Evolutionary conservation across 1,139 yeast genomes (phyloP), one percentile per base, ranked within the genome.

Genomic region (Saccharomyces pastorianus): DNA sequence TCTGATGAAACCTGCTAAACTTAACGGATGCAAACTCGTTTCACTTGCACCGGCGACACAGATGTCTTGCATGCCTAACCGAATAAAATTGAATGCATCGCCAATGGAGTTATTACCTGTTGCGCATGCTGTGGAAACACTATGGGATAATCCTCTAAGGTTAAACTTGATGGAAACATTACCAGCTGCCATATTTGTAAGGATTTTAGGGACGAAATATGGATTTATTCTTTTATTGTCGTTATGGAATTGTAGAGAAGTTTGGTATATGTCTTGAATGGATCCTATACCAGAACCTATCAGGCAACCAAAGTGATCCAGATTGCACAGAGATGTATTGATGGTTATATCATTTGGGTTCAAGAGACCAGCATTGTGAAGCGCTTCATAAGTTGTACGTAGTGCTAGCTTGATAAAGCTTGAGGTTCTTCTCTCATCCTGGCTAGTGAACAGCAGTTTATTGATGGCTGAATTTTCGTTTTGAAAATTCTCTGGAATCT

Each of bases 271-370:
- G 59, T 91, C 97, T 29, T 84, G 85, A 53, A 93, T 78, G 2
- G 96, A 88, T 0, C 98, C 99, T 54, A 93, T 88, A 0, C 98
- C 96, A 2, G 96, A 85, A 0, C 99, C 99, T 3, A 93, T 81
- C 29, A 93, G 85, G 6, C 89, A 93, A 1, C 98, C 98, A 7
- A 63, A 58, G 32, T 58, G 51, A 23, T 63, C 57, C 9, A 53
- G 51, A 48, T 59, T 49, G 4, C 46, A 51, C 42, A 27, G 8
- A 13, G 50, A 76, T 68, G 42, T 65, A n/a, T 34, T 7, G 11
- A 25, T 17, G 31, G 20, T 59, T 2, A 71, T 50, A 51, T 70
- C 71, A 50, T 76, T 77, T 2, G 74, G 67, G 31, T 63, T 38
- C 13, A 65, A 47, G 28, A 67, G 54, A 17, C 77, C 70, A 0